These are phyloP conservation scores for Hymenoscyphus infarciens DNA, from an alignment of 2,329 filamentous ascomycete species.

Conservation along the genomic window DNA sequence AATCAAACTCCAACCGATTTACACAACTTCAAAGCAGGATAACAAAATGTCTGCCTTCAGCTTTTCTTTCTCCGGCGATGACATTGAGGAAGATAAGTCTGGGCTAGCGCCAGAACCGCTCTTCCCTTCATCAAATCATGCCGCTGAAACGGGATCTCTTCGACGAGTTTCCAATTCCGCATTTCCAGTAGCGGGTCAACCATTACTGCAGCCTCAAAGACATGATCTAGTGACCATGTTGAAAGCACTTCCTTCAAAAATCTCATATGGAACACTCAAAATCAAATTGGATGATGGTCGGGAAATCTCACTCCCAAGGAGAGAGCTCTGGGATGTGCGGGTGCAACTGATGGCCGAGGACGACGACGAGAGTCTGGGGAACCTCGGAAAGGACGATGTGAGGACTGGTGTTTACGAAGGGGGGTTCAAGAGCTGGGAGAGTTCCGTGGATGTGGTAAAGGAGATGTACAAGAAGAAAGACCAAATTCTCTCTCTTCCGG, in stretches of 20 bases:
- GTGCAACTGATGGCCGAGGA: constrained; percentile 77
- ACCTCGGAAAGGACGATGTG: constrained; percentile 67
- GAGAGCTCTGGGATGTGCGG: constrained; percentile 78
- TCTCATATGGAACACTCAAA: constrained; percentile 62
- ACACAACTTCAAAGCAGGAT: not conserved
- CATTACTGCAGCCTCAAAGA: constrained; percentile 51
- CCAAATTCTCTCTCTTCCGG: constrained; percentile 11
- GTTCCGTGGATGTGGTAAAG: constrained; percentile 74
- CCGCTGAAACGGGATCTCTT: constrained; percentile 35
- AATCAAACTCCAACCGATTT: not conserved
- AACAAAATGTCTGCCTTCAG: constrained; percentile 34
- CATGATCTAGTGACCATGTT: constrained; percentile 52
- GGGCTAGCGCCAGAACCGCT: constrained; percentile 6
- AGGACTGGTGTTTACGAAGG: constrained; percentile 81
- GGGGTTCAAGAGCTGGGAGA: constrained; percentile 89
- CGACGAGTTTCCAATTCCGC: constrained; percentile 39
- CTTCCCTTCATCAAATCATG: constrained; percentile 20
- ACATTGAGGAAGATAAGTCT: constrained; percentile 51
- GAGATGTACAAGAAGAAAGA: constrained; percentile 38
- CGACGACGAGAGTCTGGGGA: constrained; percentile 47
- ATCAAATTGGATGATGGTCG: constrained; percentile 57
- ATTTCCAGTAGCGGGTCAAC: constrained; percentile 60
- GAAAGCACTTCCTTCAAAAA: constrained; percentile 64
- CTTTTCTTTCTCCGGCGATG: constrained; percentile 61
- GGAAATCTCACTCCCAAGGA: constrained; percentile 58